A percentile compares a stretch with the other conserved stretches of the same genome.
These are phyloP conservation scores for Evansstolkia leycettana DNA, from an alignment of 495 filamentous ascomycete genomes.

Conservation along the genomic window DNA sequence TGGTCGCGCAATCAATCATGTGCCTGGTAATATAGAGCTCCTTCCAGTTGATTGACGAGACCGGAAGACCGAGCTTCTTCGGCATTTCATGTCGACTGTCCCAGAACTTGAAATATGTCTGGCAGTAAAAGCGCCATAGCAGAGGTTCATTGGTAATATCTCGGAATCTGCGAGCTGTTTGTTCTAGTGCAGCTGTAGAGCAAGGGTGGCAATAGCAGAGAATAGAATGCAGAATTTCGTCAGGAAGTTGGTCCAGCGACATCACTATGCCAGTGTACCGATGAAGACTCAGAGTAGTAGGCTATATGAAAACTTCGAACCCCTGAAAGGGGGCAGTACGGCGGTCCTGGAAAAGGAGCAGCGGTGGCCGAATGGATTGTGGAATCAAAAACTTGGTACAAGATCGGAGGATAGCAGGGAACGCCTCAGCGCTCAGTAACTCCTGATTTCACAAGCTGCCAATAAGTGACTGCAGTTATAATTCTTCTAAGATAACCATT, in stretches of 20 bases:
- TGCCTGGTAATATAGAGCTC: conserved; percentile 51
- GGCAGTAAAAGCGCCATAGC: conserved; percentile 72
- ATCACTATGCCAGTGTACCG: conserved; percentile 21
- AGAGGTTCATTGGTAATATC: conserved; percentile 54
- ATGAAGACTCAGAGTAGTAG: background rate
- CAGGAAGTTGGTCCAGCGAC: conserved; percentile 43
- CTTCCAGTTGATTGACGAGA: conserved; percentile 65
- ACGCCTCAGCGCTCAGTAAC: too few relatives aligned
- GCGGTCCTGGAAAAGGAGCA: too few relatives aligned
- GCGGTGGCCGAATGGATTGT: too few relatives aligned
- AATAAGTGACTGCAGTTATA: too few relatives aligned
- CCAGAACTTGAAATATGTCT: conserved; percentile 58
- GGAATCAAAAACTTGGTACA: too few relatives aligned
- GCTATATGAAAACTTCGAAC: too few relatives aligned
- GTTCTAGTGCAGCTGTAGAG: conserved; percentile 35
- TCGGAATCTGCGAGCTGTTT: conserved; percentile 51
- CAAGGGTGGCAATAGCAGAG: conserved; percentile 45
- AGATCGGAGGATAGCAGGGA: too few relatives aligned
- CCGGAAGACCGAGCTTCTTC: conserved; percentile 37
- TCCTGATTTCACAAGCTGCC: too few relatives aligned
- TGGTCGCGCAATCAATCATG: conserved; percentile 40
- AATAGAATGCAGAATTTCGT: conserved; percentile 64
- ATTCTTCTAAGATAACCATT: too few relatives aligned
- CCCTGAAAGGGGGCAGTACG: too few relatives aligned
- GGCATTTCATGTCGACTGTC: conserved; percentile 48